Conservation (phyloP, 495 filamentous ascomycete species). For the Ramalina intermedia region DNA sequence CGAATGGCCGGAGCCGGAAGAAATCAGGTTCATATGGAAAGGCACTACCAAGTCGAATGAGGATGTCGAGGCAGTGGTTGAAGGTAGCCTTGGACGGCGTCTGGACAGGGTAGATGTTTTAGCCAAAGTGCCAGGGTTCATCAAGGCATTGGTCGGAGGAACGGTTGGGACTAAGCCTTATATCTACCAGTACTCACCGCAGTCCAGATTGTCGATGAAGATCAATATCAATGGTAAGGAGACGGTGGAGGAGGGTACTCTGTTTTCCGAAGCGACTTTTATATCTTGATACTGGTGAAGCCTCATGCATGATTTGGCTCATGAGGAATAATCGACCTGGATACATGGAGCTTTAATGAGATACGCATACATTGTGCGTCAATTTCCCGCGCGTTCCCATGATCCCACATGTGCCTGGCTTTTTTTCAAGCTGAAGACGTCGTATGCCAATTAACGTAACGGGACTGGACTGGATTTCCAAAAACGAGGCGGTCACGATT, state of each 20-base stretch:
- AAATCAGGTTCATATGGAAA: constrained; percentile 61
- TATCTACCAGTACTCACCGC: constrained; percentile 80
- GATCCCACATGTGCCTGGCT: too few relatives aligned
- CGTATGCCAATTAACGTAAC: too few relatives aligned
- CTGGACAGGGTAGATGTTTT: constrained; percentile 88
- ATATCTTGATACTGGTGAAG: constrained; percentile 42
- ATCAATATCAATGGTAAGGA: constrained; percentile 70
- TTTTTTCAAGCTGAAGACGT: too few relatives aligned
- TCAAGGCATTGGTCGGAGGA: constrained; percentile 79
- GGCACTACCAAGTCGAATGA: constrained; percentile 68
- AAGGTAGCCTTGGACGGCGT: constrained; percentile 51
- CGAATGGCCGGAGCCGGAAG: constrained; percentile 78
- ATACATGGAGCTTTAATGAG: too few relatives aligned
- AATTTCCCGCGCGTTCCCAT: too few relatives aligned
- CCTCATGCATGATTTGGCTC: too few relatives aligned
- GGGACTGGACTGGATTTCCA: too few relatives aligned
- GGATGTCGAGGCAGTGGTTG: constrained; percentile 48
- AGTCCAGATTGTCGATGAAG: constrained; percentile 52
- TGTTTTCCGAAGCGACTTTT: constrained; percentile 84
- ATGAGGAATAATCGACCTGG: not conserved
- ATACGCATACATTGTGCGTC: too few relatives aligned
- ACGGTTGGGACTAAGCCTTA: constrained; percentile 88
- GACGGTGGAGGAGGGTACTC: constrained; percentile 54
- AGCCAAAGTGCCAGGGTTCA: constrained; percentile 87
- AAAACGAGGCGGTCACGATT: too few relatives aligned